Evolutionary conservation across 805 yeast genomes (phyloP), one percentile per base, ranked within the genome.

Genomic region (Gaillardinia entomophila): DNA sequence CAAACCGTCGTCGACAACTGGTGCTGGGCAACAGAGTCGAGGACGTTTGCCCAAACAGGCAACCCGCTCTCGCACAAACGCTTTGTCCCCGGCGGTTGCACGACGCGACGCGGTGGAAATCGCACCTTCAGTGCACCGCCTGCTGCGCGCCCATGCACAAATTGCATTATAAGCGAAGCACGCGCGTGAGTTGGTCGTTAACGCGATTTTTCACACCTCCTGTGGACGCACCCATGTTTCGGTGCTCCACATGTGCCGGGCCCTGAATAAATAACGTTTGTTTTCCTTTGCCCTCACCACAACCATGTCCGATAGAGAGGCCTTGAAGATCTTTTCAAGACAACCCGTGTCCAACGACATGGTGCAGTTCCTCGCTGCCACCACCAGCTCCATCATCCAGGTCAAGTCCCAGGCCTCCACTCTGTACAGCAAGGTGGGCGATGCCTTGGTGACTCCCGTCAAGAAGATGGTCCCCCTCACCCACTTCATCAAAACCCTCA

Each of bases 401-500:
- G 65, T 76, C 16, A 63, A 62, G 38, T 31, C 37, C 8, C 24
- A 35, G 24, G 41, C 44, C 30, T 36, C 45, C 31, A n/a, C n/a
- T n/a, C 30, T 32, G 28, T 37, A 31, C 53, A 29, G 48, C 71
- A 26, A 73, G 68, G 23, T 27, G 51, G 14, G 62, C 66, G 4
- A 70, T 71, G 28, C 36, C 40, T 38, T 57, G 18, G 52, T 56
- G 31, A 44, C 51, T 23, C 57, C 60, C 4, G 44, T 54, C 16
- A 29, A 31, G 24, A 45, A 51, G 34, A 36, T 37, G n/a, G 54
- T 53, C 4, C 41, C 61, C 4, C 64, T 86, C 28, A 61, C 62
- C 27, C 60, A 60, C 16, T 90, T 92, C 64, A 89, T 92, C 44
- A 71, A 77, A 38, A 74, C 71, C 17, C 64, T 90, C 40, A 79